These are phyloP conservation scores for Leccinum subgranulosum DNA, from an alignment of 768 basidiomycete genomes.

Conservation along the genomic window DNA sequence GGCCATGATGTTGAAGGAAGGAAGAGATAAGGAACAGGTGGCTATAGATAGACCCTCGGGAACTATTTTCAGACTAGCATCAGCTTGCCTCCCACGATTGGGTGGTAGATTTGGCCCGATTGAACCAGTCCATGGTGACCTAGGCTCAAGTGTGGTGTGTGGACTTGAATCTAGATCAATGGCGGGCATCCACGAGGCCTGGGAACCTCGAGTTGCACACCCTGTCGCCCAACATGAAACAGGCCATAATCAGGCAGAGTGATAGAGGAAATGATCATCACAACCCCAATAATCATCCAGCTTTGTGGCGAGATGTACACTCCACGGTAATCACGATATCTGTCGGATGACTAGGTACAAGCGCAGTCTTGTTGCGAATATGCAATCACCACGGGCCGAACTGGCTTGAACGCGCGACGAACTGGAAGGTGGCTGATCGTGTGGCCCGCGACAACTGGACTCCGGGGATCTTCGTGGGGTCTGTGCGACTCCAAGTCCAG, in stretches of 20 bases:
- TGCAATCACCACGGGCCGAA: not conserved
- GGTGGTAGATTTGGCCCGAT: not conserved
- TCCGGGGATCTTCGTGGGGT: not conserved
- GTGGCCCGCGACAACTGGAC: not conserved
- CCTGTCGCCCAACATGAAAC: not conserved
- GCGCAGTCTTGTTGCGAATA: not conserved
- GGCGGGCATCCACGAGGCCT: constrained; percentile 8
- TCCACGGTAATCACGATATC: not conserved
- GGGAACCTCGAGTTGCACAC: constrained; percentile 6
- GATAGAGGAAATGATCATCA: constrained; percentile 3
- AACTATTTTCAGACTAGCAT: constrained; percentile 3
- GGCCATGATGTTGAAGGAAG: constrained; percentile 15
- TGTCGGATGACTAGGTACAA: not conserved
- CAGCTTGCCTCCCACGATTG: not conserved
- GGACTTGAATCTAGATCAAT: constrained; percentile 19
- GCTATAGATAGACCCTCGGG: constrained; percentile 10
- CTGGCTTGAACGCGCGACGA: not conserved
- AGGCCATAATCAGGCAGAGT: constrained; percentile 2
- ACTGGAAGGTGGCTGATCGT: not conserved
- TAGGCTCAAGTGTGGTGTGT: not conserved
- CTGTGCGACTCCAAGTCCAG: not conserved
- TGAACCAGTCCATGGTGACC: not conserved
- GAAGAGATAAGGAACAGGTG: constrained; percentile 3
- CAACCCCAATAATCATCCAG: not conserved
- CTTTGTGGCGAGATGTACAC: not conserved